Evolutionary conservation across 139 green algal species (phyloP).

Genomic region (Closterium sp.): DNA sequence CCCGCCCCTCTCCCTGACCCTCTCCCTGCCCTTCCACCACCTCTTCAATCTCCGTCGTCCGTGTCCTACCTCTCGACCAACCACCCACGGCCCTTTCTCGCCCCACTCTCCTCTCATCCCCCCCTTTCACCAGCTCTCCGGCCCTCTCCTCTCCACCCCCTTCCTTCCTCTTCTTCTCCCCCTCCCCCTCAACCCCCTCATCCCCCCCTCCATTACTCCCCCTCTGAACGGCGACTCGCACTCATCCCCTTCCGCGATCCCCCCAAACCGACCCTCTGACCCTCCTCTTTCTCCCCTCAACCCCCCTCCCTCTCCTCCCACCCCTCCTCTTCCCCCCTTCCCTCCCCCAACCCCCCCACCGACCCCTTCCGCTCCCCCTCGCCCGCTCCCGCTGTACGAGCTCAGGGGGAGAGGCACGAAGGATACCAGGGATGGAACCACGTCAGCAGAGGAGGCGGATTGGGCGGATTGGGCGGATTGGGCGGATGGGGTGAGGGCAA

Average conservation of each 20-base stretch:
- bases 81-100: neutral
- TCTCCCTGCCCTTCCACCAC: neutral
- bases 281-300: too few species aligned
- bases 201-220: neutral
- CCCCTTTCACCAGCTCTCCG: neutral
- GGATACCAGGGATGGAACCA: neutral
- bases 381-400: neutral
- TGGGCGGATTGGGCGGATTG: too few species aligned
- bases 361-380: neutral
- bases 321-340: neutral
- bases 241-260: too few species aligned
- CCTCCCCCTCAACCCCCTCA: neutral
- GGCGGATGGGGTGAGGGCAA: too few species aligned
- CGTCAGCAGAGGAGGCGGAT: neutral
- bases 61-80: neutral
- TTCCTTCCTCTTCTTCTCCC: neutral
- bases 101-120: neutral
- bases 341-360: neutral
- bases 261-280: too few species aligned
- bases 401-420: neutral
- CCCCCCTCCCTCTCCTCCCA: too few species aligned
- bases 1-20: neutral
- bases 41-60: neutral
- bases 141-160: neutral
- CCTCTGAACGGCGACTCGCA: too few species aligned